A percentile compares a stretch with the other conserved stretches of the same genome.
Evolutionary conservation across 1,139 yeast genomes (phyloP).

Genomic region (Yamadazyma oceani): DNA sequence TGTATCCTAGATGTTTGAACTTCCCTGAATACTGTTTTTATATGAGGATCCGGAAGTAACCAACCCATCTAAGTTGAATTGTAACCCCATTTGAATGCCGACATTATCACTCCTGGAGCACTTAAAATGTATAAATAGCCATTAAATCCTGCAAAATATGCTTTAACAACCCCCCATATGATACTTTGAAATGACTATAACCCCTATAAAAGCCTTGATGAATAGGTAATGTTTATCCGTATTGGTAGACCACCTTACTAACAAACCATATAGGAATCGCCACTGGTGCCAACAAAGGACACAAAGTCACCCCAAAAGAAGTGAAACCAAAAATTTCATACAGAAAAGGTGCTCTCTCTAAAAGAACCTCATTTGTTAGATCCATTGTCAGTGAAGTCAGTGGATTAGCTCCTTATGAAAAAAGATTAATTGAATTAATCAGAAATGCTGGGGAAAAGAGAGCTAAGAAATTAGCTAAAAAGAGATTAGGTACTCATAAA

Average conservation of each 20-base stretch:
- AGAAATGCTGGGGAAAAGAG: slow-evolving; percentile 99
- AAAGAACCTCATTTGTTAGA: slow-evolving; percentile 96
- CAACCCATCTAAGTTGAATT: too few relatives aligned
- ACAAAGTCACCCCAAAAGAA: slow-evolving; percentile 91
- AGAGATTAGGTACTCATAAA: slow-evolving; percentile 99
- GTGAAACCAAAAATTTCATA: slow-evolving; percentile 92
- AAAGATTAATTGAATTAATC: slow-evolving; percentile 98
- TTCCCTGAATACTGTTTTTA: too few relatives aligned
- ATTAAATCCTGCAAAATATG: too few relatives aligned
- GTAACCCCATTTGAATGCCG: too few relatives aligned
- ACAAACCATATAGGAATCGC: slow-evolving; percentile 71
- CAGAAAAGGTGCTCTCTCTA: slow-evolving; percentile 96
- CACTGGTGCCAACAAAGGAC: slow-evolving; percentile 99
- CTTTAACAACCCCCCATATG: too few relatives aligned
- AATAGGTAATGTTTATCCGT: too few relatives aligned
- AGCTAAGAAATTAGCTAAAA: slow-evolving; percentile 99
- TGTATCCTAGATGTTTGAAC: too few relatives aligned
- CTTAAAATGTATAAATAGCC: too few relatives aligned
- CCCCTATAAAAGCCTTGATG: too few relatives aligned
- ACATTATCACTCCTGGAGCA: too few relatives aligned
- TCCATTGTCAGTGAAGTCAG: slow-evolving; percentile 95
- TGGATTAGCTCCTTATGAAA: slow-evolving; percentile 99
- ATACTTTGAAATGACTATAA: too few relatives aligned
- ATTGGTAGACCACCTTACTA: slow-evolving; percentile 16
- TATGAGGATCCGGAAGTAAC: too few relatives aligned